These are phyloP conservation scores for Microsporum audouinii DNA, from an alignment of 2,329 filamentous ascomycete genomes.

Conservation along the genomic window DNA sequence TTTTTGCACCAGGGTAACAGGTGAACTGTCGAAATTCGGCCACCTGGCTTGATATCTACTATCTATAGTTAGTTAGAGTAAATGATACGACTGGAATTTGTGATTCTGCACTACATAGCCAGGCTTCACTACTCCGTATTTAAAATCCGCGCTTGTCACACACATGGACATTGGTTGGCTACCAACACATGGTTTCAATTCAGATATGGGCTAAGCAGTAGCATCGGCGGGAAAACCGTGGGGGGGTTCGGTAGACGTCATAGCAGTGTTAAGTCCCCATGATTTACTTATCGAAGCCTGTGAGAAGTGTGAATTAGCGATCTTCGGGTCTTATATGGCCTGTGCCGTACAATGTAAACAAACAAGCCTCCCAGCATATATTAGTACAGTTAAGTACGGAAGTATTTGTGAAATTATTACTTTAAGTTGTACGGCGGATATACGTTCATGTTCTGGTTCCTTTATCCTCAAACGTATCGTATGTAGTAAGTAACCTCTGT, in stretches of 20 bases:
- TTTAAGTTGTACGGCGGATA: not conserved
- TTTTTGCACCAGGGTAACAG: not conserved
- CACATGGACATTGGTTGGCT: too few relatives aligned
- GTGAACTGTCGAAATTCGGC: not conserved
- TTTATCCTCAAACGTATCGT: not conserved
- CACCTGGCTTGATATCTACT: not conserved
- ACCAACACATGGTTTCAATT: not conserved
- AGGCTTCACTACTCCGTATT: not conserved
- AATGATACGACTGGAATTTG: not conserved
- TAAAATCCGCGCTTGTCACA: not conserved
- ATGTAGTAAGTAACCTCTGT: not conserved
- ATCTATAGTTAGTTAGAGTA: not conserved
- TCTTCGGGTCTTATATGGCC: not conserved
- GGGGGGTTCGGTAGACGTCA: not conserved
- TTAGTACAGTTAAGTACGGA: too few relatives aligned
- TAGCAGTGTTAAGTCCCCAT: not conserved
- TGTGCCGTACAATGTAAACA: not conserved
- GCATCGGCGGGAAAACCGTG: not conserved
- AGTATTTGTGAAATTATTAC: too few relatives aligned
- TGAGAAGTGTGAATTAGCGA: not conserved
- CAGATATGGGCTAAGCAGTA: not conserved
- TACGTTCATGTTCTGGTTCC: not conserved
- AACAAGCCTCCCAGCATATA: too few relatives aligned
- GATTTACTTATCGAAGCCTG: not conserved
- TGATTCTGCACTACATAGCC: not conserved